Evolutionary conservation across 106 monocot species (phyloP).

Genomic region (Platanthera guangdongensis): DNA sequence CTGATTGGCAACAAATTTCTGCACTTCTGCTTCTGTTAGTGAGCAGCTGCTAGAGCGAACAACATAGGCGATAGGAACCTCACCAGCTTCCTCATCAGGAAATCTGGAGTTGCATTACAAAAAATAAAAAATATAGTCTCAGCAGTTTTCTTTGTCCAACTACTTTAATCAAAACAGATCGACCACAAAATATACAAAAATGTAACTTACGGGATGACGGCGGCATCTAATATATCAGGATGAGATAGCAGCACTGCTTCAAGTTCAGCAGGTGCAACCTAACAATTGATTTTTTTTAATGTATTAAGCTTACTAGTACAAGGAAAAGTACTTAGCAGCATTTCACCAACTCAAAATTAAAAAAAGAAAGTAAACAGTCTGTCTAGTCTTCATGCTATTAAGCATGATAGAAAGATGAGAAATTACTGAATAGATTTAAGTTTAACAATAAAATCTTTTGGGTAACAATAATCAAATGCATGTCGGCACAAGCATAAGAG

Average conservation of each 20-base stretch:
- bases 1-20: constrained; percentile 67
- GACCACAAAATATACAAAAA: not conserved
- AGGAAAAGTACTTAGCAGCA: not conserved
- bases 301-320: not conserved
- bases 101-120: constrained; percentile 23
- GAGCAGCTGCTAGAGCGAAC: constrained; percentile 52
- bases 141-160: not conserved
- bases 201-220: constrained; percentile 77
- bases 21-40: constrained; percentile 55
- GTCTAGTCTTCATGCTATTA: not conserved
- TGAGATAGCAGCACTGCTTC: constrained; percentile 82
- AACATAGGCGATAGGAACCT: constrained; percentile 82
- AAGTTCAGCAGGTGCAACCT: constrained; percentile 97
- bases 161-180: not conserved
- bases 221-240: constrained; percentile 80
- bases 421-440: not conserved
- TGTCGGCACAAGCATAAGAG: too few relatives aligned
- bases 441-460: too few relatives aligned
- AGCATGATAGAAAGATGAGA: not conserved
- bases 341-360: not conserved
- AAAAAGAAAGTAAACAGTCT: not conserved
- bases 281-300: not conserved
- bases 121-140: not conserved
- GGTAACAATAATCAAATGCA: too few relatives aligned
- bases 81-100: constrained; percentile 83